Conservation (phyloP, 768 basidiomycete species). For the Suillus occidentalis region DNA sequence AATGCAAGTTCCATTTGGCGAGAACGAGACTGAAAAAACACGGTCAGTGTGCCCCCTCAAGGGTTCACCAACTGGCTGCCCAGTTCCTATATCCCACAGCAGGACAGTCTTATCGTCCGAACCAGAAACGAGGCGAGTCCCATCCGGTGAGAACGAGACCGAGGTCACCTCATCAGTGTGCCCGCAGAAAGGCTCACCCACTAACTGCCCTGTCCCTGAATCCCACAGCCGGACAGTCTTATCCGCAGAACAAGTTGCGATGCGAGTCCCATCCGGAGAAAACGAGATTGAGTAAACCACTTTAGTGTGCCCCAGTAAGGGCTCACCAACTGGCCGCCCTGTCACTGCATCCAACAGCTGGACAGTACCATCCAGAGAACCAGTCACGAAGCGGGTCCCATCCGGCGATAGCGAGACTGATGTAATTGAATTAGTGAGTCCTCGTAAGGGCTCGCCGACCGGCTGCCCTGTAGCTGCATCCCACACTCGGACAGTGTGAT, state of each 20-base stretch:
- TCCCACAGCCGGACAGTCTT: background rate
- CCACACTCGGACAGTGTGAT: no score
- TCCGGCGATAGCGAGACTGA: no score
- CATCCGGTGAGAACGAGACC: background rate
- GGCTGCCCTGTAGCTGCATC: no score
- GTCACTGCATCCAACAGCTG: no score
- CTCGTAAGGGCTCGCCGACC: no score
- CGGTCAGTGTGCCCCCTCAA: accelerated
- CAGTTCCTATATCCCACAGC: background rate
- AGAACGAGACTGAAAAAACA: background rate
- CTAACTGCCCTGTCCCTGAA: background rate
- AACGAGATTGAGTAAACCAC: background rate
- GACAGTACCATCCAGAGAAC: no score
- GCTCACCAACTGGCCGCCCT: no score
- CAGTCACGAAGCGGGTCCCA: no score
- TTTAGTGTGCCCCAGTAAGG: no score
- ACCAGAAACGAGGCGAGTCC: background rate
- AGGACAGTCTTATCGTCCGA: background rate
- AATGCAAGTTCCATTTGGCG: background rate
- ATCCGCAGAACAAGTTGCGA: background rate
- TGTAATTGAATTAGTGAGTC: no score
- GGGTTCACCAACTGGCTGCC: background rate
- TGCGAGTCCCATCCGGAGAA: background rate
- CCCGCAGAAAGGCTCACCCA: background rate
- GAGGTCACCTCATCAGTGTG: background rate